Evolutionary conservation across 306 rosid species (phyloP).

Genomic region (Mimosa bimucronata): DNA sequence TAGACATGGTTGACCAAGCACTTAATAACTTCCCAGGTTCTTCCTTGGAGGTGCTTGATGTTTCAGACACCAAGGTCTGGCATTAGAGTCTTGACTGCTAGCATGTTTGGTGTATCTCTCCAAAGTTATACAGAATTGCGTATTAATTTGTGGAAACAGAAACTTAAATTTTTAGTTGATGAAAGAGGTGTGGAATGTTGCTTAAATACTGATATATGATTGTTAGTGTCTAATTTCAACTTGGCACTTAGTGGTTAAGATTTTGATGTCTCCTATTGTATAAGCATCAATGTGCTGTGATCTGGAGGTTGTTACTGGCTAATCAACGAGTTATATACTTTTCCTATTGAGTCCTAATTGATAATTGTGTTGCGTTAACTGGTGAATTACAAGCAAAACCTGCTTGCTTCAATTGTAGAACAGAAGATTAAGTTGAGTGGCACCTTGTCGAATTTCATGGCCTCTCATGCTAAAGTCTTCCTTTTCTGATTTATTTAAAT

Average conservation of each 20-base stretch:
- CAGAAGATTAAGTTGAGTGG: conserved; percentile 1
- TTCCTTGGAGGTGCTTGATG: conserved; percentile 81
- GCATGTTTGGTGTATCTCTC: conserved; percentile 22
- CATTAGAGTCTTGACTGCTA: conserved; percentile 34
- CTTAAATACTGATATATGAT: conserved; percentile 22
- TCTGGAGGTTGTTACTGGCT: conserved; percentile 17
- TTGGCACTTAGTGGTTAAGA: conserved; percentile 6
- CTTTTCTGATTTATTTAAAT: conserved; percentile 4
- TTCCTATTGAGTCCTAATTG: conserved; percentile 12
- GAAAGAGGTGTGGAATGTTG: conserved; percentile 30
- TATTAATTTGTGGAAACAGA: conserved; percentile 28
- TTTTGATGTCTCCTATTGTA: conserved; percentile 2
- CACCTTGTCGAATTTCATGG: conserved; percentile 10
- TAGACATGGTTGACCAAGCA: conserved; percentile 63
- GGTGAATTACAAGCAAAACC: conserved; percentile 26
- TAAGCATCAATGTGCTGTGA: background rate
- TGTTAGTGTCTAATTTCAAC: background rate
- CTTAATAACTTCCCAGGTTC: conserved; percentile 61
- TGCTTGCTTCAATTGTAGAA: conserved; percentile 26
- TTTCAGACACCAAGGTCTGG: conserved; percentile 79
- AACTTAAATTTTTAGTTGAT: conserved; percentile 4
- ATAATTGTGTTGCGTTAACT: conserved; percentile 28
- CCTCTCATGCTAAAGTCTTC: conserved; percentile 25
- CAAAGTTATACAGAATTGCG: conserved; percentile 10
- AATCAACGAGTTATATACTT: conserved; percentile 6